Percentiles rank a stretch among this genome's conserved stretches.
phyloP scores from a whole-genome alignment of 306 rosid species.

The Quercus agrifolia region DNA sequence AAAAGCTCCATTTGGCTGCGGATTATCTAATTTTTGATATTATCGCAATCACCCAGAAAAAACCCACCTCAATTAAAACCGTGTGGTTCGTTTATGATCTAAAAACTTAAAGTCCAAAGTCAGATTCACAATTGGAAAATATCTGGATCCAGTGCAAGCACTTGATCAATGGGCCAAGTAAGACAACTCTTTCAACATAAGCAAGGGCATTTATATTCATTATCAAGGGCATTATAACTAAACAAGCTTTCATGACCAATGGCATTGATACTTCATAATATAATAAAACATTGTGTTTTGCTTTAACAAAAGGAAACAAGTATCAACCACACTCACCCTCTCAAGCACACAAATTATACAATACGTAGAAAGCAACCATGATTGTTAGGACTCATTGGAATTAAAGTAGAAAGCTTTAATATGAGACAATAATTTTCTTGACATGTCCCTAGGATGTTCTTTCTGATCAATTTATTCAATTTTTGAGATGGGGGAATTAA shows the following conservation, averaged over 20 bases:
- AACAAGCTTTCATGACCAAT: not conserved
- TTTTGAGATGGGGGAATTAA: too few species aligned
- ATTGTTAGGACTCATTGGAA: not conserved
- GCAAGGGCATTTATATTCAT: not conserved
- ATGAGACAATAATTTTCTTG: too few species aligned
- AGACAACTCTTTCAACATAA: too few species aligned
- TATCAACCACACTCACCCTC: not conserved
- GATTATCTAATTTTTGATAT: not conserved
- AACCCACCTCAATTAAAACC: not conserved
- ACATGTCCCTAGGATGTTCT: too few species aligned
- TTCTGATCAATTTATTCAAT: too few species aligned
- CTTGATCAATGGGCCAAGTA: too few species aligned
- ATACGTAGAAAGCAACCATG: slow-evolving; percentile 18
- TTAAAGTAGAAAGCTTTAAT: too few species aligned
- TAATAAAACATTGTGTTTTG: slow-evolving; percentile 20
- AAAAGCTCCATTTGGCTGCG: too few species aligned
- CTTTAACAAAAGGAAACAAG: not conserved
- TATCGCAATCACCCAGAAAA: not conserved
- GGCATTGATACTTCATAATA: not conserved
- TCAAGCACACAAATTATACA: slow-evolving; percentile 21
- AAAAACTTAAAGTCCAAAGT: not conserved
- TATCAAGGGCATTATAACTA: not conserved
- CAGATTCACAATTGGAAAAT: too few species aligned
- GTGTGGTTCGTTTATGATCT: not conserved
- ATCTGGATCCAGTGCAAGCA: too few species aligned